phyloP scores from a whole-genome alignment of 1,139 yeast species.

The Kluyveromyces sp. region DNA sequence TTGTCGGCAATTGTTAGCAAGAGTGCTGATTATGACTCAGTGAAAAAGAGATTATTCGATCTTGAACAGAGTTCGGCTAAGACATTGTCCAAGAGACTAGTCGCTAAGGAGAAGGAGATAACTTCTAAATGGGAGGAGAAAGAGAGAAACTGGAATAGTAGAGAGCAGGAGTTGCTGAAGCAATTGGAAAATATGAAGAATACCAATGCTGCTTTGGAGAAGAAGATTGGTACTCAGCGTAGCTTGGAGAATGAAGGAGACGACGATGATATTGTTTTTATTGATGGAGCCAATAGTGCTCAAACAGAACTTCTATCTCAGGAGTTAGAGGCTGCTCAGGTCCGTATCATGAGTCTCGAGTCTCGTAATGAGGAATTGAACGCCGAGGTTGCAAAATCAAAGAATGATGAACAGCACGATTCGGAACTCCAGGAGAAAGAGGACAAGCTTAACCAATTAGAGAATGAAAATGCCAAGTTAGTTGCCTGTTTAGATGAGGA shows the following conservation, averaged over 20 bases:
- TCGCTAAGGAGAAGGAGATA: slow-evolving; percentile 57
- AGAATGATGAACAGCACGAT: slow-evolving; percentile 29
- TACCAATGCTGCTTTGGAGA: slow-evolving; percentile 43
- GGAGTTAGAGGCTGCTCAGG: slow-evolving; percentile 68
- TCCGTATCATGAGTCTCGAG: slow-evolving; percentile 64
- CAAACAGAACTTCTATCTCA: slow-evolving; percentile 55
- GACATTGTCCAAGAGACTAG: slow-evolving; percentile 36
- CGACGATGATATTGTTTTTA: slow-evolving; percentile 14
- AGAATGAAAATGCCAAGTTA: slow-evolving; percentile 57
- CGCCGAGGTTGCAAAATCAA: slow-evolving; percentile 46
- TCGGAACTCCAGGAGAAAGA: slow-evolving; percentile 30
- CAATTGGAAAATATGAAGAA: slow-evolving; percentile 42
- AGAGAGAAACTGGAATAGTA: slow-evolving; percentile 50
- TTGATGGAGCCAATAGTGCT: slow-evolving; percentile 9
- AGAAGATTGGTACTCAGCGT: slow-evolving; percentile 44
- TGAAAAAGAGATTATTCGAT: slow-evolving; percentile 53
- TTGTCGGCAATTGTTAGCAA: slow-evolving; percentile 56
- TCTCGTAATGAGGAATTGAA: slow-evolving; percentile 69
- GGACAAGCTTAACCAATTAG: slow-evolving; percentile 46
- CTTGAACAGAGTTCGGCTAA: slow-evolving; percentile 54
- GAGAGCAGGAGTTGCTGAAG: slow-evolving; percentile 39
- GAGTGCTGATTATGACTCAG: slow-evolving; percentile 70
- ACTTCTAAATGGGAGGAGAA: slow-evolving; percentile 54
- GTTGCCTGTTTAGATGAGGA: slow-evolving; percentile 56
- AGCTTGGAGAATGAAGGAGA: slow-evolving; percentile 29